Evolutionary conservation across 73 alveolate species (phyloP).

Genomic region (Blepharisma japonicum): DNA sequence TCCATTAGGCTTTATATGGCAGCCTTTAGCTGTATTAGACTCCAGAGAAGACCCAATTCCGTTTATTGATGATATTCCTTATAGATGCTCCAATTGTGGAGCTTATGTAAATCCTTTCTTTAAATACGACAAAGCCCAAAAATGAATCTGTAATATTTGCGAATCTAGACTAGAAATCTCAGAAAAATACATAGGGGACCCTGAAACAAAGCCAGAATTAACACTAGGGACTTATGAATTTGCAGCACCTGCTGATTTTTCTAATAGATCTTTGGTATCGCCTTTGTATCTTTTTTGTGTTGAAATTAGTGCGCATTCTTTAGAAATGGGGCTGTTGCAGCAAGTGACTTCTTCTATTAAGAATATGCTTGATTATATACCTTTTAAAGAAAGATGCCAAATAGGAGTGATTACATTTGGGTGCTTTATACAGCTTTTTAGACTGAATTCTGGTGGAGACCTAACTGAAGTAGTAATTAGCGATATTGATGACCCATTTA

Average conservation of each 20-base stretch:
- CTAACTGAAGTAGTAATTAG: constrained; percentile 33
- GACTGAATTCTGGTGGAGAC: constrained; percentile 36
- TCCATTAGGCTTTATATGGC: constrained; percentile 25
- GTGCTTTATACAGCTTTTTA: constrained; percentile 39
- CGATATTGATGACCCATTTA: constrained; percentile 57
- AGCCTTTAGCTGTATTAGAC: background rate
- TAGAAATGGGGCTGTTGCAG: constrained; percentile 38
- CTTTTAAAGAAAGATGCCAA: constrained; percentile 33
- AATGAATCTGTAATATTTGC: constrained; percentile 56
- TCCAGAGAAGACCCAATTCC: background rate
- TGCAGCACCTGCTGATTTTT: constrained; percentile 48
- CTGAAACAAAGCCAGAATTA: constrained; percentile 43
- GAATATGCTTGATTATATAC: constrained; percentile 46
- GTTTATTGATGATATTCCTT: constrained; percentile 39
- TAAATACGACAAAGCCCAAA: constrained; percentile 42
- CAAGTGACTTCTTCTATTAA: constrained; percentile 37
- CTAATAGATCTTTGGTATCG: background rate
- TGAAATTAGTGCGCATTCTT: constrained; percentile 45
- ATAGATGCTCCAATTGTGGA: constrained; percentile 53
- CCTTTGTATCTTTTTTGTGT: constrained; percentile 45
- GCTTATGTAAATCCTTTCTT: constrained; percentile 57
- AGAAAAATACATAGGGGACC: constrained; percentile 32
- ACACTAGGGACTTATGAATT: constrained; percentile 62
- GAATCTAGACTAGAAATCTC: constrained; percentile 39
- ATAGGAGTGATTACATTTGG: constrained; percentile 46